A percentile compares a stretch with the other conserved stretches of the same genome.
Evolutionary conservation across 2,329 filamentous ascomycete genomes (phyloP).

Genomic region (Fusarium sp.): DNA sequence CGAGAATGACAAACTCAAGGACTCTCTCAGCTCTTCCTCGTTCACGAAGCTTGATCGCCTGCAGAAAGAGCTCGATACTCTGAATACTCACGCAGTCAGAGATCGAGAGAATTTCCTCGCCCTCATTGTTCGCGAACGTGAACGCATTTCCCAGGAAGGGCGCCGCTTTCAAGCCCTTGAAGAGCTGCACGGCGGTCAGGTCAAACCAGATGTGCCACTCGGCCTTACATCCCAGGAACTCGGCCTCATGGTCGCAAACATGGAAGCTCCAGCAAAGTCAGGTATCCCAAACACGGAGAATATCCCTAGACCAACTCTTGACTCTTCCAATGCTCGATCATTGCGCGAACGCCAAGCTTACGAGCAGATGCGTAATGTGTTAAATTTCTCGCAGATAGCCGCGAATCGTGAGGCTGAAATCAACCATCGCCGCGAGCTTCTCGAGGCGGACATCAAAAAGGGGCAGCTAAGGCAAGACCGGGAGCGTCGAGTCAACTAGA

Average conservation of each 20-base stretch:
- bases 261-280: constrained; percentile 35
- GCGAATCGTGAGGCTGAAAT: constrained; percentile 41
- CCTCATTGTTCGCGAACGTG: constrained; percentile 45
- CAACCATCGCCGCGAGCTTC: neutral
- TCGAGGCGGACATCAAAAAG: constrained; percentile 39
- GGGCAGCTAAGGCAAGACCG: constrained; percentile 26
- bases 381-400: constrained; percentile 31
- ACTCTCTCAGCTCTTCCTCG: neutral
- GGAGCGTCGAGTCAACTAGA: constrained; percentile 33
- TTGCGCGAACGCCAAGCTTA: constrained; percentile 38
- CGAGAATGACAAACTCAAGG: constrained; percentile 1
- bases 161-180: constrained; percentile 27
- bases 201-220: neutral
- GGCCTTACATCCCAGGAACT: constrained; percentile 19
- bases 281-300: constrained; percentile 11
- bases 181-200: neutral
- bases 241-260: constrained; percentile 45
- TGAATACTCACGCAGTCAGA: constrained; percentile 41
- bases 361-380: constrained; percentile 35
- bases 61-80: constrained; percentile 28
- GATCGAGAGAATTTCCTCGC: constrained; percentile 46
- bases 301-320: constrained; percentile 34
- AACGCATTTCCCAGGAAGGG: constrained; percentile 43
- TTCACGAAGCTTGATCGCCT: constrained; percentile 30
- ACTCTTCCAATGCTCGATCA: neutral